These are phyloP conservation scores for Podospora sp. DNA, from an alignment of 495 filamentous ascomycete genomes.

Conservation along the genomic window DNA sequence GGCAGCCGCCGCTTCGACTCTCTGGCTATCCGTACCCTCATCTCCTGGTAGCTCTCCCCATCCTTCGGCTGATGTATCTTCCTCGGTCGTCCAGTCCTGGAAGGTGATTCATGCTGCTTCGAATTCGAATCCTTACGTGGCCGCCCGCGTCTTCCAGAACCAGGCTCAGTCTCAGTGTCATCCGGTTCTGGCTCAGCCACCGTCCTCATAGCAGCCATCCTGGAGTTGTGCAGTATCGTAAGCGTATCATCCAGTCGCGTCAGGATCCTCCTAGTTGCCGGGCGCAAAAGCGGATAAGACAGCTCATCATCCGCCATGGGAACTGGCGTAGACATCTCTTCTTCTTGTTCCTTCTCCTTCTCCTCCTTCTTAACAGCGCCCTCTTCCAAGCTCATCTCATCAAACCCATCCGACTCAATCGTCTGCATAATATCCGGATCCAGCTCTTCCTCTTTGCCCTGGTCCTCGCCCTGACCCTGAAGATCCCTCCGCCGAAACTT, in stretches of 20 bases:
- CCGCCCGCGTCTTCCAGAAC: neutral
- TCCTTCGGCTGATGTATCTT: slow-evolving; percentile 36
- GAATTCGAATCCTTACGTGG: slow-evolving; percentile 24
- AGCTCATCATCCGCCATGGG: slow-evolving; percentile 57
- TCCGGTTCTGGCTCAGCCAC: neutral
- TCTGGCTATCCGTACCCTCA: slow-evolving; percentile 45
- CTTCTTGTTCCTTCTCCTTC: slow-evolving; percentile 6
- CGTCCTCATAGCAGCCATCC: slow-evolving; percentile 44
- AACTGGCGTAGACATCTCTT: slow-evolving; percentile 25
- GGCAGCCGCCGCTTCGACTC: slow-evolving; percentile 33
- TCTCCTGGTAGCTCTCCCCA: slow-evolving; percentile 49
- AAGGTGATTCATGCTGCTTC: slow-evolving; percentile 37
- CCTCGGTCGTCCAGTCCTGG: neutral
- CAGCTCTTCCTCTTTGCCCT: neutral
- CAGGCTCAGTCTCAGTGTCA: neutral
- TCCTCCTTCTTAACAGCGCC: slow-evolving; percentile 9
- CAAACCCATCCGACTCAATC: slow-evolving; percentile 17
- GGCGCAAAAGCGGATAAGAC: slow-evolving; percentile 61
- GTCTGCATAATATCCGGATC: slow-evolving; percentile 10
- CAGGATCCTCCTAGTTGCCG: slow-evolving; percentile 66
- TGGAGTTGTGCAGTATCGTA: slow-evolving; percentile 64
- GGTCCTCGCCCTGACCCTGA: no score
- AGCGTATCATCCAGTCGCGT: slow-evolving; percentile 67
- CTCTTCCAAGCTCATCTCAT: neutral
- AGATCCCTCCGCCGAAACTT: slow-evolving; percentile 45